These are phyloP conservation scores for Amanita phalloides DNA, from an alignment of 768 basidiomycete genomes.

Conservation along the genomic window DNA sequence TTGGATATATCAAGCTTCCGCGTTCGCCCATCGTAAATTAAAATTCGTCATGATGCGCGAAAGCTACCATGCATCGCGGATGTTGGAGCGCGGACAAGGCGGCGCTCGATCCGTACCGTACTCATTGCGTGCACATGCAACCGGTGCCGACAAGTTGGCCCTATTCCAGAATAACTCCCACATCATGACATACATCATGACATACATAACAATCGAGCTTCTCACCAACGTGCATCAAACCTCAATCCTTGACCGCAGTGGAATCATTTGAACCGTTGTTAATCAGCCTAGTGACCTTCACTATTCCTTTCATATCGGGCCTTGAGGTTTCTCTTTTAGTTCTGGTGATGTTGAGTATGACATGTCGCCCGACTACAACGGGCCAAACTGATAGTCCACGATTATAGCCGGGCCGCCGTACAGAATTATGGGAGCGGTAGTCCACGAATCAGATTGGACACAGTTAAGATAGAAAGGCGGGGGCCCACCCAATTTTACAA, in stretches of 20 bases:
- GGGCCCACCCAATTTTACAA: background rate
- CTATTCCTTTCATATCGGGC: background rate
- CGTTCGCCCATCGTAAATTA: background rate
- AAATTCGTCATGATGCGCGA: background rate
- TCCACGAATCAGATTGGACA: background rate
- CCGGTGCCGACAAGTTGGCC: background rate
- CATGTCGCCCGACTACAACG: background rate
- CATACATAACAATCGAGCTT: background rate
- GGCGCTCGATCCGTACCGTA: too few relatives aligned
- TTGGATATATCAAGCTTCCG: background rate
- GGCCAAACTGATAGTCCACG: background rate
- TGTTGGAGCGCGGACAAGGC: too few relatives aligned
- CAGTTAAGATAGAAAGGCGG: too few relatives aligned
- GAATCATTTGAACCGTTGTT: background rate
- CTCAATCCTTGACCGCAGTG: background rate
- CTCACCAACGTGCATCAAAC: background rate
- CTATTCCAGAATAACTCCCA: background rate
- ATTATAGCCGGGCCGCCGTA: background rate
- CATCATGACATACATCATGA: background rate
- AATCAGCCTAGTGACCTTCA: background rate
- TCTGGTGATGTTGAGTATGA: too few relatives aligned
- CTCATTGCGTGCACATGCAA: background rate
- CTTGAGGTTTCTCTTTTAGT: background rate
- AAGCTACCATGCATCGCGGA: background rate
- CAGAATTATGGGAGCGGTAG: background rate